Base-by-base conservation (phyloP, 208 protist species). In the Trypanosomatidae sp. region DNA sequence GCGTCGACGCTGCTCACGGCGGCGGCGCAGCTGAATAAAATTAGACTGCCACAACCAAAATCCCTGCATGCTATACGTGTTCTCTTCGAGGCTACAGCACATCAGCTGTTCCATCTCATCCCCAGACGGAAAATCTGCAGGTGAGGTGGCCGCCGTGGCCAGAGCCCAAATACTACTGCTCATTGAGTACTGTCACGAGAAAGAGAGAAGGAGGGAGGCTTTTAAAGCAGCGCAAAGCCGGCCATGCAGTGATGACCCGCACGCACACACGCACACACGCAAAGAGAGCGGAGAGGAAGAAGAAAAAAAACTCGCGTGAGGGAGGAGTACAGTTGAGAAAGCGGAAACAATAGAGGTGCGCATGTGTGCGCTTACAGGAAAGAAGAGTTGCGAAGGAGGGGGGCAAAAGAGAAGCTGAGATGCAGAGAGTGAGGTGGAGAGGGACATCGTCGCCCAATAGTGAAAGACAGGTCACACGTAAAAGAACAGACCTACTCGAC, bases 31-130 rank as follows among this genome's bases (percentile, higher is more conserved):
- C 64, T 78, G 78, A 33, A 83, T 71, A 28, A 60, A 19, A 36
- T 72, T 71, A 19, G 78, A 64, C 78, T 83, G 78, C 72, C 78
- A 83, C 15, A 83, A 69, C 73, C 68, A 79, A 36, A 77, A 83
- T 3, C 78, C 78, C 50, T 77, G 73, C 69, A 75, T 36, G 65
- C 78, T 83, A 62, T 76, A 83, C 43, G 52, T 43, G 69, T 83
- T 83, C 41, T 77, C 78, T 60, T 83, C 73, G 7, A 83, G 67
- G 33, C 73, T 73, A 39, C 78, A 69, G 3, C 56, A 65, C 69
- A 83, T 56, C 15, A 78, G 33, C 53, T 75, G 71, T 47, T 83
- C 73, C 69, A 83, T 46, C n/a, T 33, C 76, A 39, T 62, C 70
- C 2, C 76, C 76, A 28, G 52, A 52, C 25, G 66, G 66, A 33